Evolutionary conservation across 345 rosid genomes (phyloP), one percentile per base, ranked within the genome.

Genomic region (Rhodamnia rubescens): DNA sequence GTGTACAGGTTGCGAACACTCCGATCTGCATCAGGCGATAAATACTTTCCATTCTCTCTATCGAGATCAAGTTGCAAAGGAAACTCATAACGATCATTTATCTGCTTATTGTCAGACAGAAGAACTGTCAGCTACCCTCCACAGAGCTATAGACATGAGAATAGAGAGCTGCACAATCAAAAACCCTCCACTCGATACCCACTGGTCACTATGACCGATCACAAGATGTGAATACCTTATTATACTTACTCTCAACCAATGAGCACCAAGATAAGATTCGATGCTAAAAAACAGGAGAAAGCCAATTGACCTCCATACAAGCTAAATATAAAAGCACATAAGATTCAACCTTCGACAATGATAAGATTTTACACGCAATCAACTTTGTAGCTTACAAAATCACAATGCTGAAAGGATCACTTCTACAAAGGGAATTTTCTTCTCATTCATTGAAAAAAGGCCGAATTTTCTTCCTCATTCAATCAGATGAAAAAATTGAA

Each of bases 41-140:
- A 81, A 69, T 91, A 91, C 84, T 90, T 91, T 20, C 91, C 91
- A 84, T 89, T 87, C 10, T 89, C 93, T 86, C 91, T 89, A 83
- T 91, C 93, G 29, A 91, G 92, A 86, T 91, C 93, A 83, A 91
- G 93, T 88, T 90, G 93, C 83, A 91, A 87, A 88, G 93, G 93
- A 80, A 91, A 91, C 83, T 91, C 93, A 84, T 91, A 91, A 24
- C 93, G 92, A 64, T 91, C 93, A 88, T 91, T 91, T 56, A 91
- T 91, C 92, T 91, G 86, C 53, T 56, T 40, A 83, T 58, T 42
- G 53, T n/a, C 9, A 12, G 49, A 75, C 84, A 82, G 7, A 82
- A 82, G 44, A 82, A 82, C 56, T 16, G 2, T 69, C 78, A 69
- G 78, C 47, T 69, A 69, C 21, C 78, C 78, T 8, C 78, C 47